Evolutionary conservation across 1,284 basidiomycete species (phyloP).

Genomic region (Xerocomus amazonicus): DNA sequence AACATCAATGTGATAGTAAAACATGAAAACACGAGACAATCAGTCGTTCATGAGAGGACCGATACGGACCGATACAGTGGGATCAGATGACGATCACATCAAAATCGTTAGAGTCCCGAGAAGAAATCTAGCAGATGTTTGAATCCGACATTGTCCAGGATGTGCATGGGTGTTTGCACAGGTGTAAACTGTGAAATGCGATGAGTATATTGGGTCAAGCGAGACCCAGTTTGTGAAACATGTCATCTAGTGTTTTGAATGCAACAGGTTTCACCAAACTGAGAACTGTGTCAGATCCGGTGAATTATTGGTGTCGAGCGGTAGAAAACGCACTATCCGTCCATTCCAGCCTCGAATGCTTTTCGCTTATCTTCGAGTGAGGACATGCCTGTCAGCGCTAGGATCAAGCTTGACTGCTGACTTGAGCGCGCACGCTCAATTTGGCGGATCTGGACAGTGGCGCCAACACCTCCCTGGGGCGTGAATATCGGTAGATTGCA

Average conservation of each 20-base stretch:
- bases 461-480: slow-evolving; percentile 60
- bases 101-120: slow-evolving; percentile 2
- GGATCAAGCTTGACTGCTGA: slow-evolving; percentile 56
- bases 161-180: slow-evolving; percentile 4
- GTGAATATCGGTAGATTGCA: not conserved
- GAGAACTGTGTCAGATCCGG: slow-evolving; percentile 5
- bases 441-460: slow-evolving; percentile 78
- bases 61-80: slow-evolving; percentile 17
- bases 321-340: slow-evolving; percentile 78
- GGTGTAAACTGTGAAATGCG: slow-evolving; percentile 14
- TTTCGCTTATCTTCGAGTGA: slow-evolving; percentile 88
- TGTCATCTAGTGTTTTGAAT: slow-evolving; percentile 82
- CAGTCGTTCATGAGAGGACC: slow-evolving; percentile 4
- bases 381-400: slow-evolving; percentile 91
- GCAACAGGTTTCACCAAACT: slow-evolving; percentile 91
- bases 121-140: slow-evolving; percentile 9
- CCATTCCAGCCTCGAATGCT: slow-evolving; percentile 90
- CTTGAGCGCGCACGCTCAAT: slow-evolving; percentile 59
- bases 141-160: slow-evolving; percentile 13
- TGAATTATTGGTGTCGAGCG: not conserved
- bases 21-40: not conserved
- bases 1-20: not conserved
- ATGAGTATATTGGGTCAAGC: slow-evolving; percentile 34
- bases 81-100: slow-evolving; percentile 4
- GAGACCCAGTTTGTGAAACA: slow-evolving; percentile 76